Percentiles rank a stretch among this genome's conserved stretches.
Evolutionary conservation across 345 rosid species (phyloP).

Genomic region (Gossypium rotundifolium): DNA sequence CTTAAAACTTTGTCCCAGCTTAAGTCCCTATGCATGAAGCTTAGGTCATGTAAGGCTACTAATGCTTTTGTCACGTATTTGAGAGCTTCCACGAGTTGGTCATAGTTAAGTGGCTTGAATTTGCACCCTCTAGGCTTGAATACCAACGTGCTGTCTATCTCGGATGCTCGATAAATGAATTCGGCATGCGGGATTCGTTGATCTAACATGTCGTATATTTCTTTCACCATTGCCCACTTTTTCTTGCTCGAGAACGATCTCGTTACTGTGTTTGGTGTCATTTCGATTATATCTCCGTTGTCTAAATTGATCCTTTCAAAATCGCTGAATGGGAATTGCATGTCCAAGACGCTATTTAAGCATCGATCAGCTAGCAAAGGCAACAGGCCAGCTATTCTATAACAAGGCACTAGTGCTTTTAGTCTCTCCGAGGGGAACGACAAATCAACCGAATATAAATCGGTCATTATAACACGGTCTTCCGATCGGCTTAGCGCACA

Average conservation of each 20-base stretch:
- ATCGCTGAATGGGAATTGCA: conserved; percentile 52
- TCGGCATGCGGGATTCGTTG: conserved; percentile 86
- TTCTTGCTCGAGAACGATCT: conserved; percentile 51
- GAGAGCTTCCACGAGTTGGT: conserved; percentile 74
- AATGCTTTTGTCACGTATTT: conserved; percentile 81
- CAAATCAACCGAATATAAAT: conserved; percentile 60
- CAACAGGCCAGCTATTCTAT: conserved; percentile 69
- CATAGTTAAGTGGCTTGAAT: conserved; percentile 50
- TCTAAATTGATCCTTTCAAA: conserved; percentile 58
- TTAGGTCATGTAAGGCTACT: conserved; percentile 81
- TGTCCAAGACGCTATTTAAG: conserved; percentile 21
- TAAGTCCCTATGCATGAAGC: conserved; percentile 93
- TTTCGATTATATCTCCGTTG: conserved; percentile 42
- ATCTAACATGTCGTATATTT: conserved; percentile 66
- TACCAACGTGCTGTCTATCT: conserved; percentile 51
- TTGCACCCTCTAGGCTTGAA: conserved; percentile 77
- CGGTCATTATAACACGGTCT: conserved; percentile 59
- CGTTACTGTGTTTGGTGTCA: conserved; percentile 66
- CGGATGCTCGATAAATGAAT: conserved; percentile 39
- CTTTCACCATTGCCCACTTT: conserved; percentile 71
- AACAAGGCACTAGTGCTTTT: conserved; percentile 79
- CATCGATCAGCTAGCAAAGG: conserved; percentile 70
- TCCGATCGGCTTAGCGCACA: conserved; percentile 69
- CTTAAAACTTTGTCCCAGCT: conserved; percentile 81
- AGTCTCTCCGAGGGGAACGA: conserved; percentile 58